Base-by-base conservation (phyloP, 2,329 filamentous ascomycete species). In the Tolypocladium cylindrosporum region DNA sequence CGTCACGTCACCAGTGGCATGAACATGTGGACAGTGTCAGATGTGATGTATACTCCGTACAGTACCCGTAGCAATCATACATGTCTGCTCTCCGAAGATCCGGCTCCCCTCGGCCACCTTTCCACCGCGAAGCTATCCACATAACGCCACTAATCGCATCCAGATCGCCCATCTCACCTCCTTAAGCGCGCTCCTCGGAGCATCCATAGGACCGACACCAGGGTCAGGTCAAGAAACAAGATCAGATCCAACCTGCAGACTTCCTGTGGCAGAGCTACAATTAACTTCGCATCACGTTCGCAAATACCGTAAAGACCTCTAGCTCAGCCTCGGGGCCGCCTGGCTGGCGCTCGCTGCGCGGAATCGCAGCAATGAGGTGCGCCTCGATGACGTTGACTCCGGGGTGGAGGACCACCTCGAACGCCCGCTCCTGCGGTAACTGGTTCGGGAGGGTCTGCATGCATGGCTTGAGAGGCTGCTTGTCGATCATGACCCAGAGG, bases 321-420 rank as follows among this genome's bases (percentile, higher is more conserved):
- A 92, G 76, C 68, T 94, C 90, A 41, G 87, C 81, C 61, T 86
- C 83, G 11, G 84, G 77, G 0, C 82, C 85, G 34, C 79, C 79
- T 0, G 78, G 74, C 42, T 79, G 73, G 60, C 79, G 83, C 66
- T 83, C 77, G 24, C 79, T 82, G 65, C 78, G 82, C 1, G 81
- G 83, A 50, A 90, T 79, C 8, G 86, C 86, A 1, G 88, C 89
- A 62, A 91, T 83, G 59, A 93, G 78, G 65, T 93, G 88, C 9
- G 95, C 79, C 65, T 91, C 88, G 55, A 96, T 81, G 52, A 86
- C 81, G 64, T 94, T 96, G 55, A 91, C 80, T 8, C 90, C 91
- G 1, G 82, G 80, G 34, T 83, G 79, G 36, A 96, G 75, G 55
- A 82, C 82, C 9, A 86, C 81, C 64, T 96, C 91, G 65, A 91